Evolutionary conservation across 768 basidiomycete genomes (phyloP), one percentile per base, ranked within the genome.

Genomic region (Megacollybia marginata): DNA sequence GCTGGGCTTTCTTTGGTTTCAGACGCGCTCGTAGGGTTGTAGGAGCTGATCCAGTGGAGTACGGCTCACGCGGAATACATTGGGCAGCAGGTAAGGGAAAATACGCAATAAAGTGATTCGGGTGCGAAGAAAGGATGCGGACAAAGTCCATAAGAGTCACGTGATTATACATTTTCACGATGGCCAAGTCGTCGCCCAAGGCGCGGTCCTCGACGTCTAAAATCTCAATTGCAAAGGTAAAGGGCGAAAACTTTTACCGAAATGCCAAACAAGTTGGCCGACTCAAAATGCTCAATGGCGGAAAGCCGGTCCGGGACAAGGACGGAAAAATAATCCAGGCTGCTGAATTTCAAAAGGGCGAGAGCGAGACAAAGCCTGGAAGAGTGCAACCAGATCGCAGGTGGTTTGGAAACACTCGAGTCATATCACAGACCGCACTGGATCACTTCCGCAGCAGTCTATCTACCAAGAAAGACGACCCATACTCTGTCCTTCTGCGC

Each of bases 321-420:
- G 85, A 92, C 55, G 96, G 96, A 49, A 95, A 93, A 67, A 83
- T 98, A 61, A 79, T 88, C 54, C 76, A 94, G 67, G 92, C 92
- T 47, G 95, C 96, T 53, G 90, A 88, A 6, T 98, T 92, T 65
- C 95, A 98, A 70, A 94, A 91, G 64, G 85, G 85, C n/a, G 93
- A 96, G 66, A 85, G 83, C 47, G 92, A 96, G 67, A 81, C 88
- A 2, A 85, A 82, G 55, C 87, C 91, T 0, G 95, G 94, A 20
- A 72, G 94, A 48, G 91, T 98, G 18, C 89, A 93, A 69, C 90
- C 95, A 51, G 95, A 99, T 74, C 75, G 92, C 52, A 71, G 94
- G 59, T 99, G 95, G 95, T 99, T 99, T 60, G 96, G 95, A 40
- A 98, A 98, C 67, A 98, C 96, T n/a, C 75, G 96, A 62, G 95